Percentiles rank a stretch among this genome's conserved stretches.
These are phyloP conservation scores for Puccinellia tenuiflora DNA, from an alignment of 176 grass and related monocot genomes.

Conservation along the genomic window DNA sequence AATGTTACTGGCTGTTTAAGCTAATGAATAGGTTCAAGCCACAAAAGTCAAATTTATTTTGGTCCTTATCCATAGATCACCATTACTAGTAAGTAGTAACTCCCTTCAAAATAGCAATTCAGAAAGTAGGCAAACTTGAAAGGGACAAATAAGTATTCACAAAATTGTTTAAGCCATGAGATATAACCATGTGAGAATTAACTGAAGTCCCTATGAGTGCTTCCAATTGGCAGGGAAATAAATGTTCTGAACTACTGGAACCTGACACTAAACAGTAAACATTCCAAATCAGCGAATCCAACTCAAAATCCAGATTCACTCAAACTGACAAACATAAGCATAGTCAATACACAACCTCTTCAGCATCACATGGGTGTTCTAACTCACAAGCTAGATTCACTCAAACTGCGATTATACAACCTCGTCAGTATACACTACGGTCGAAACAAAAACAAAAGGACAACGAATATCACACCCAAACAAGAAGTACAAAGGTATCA, in stretches of 20 bases:
- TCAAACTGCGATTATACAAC: not conserved
- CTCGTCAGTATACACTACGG: not conserved
- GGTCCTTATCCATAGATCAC: not conserved
- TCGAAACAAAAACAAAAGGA: too few species aligned
- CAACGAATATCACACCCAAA: too few species aligned
- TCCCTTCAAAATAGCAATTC: slow-evolving; percentile 9
- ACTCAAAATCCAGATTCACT: not conserved
- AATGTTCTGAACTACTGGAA: not conserved
- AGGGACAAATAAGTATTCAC: not conserved
- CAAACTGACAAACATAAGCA: not conserved
- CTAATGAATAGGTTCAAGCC: not conserved
- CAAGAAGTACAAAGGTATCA: too few species aligned
- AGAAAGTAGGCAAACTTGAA: not conserved
- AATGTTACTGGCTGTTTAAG: not conserved
- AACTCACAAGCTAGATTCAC: not conserved
- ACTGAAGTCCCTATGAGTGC: not conserved
- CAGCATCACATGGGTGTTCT: not conserved
- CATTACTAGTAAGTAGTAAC: not conserved
- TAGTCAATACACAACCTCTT: not conserved
- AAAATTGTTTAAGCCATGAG: not conserved
- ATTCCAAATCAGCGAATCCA: not conserved
- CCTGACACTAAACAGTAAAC: slow-evolving; percentile 16
- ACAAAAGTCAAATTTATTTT: not conserved
- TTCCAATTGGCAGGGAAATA: not conserved
- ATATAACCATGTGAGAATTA: not conserved